Evolutionary conservation across 75 land plant genomes (phyloP).

Genomic region (Isoetes taiwanensis): DNA sequence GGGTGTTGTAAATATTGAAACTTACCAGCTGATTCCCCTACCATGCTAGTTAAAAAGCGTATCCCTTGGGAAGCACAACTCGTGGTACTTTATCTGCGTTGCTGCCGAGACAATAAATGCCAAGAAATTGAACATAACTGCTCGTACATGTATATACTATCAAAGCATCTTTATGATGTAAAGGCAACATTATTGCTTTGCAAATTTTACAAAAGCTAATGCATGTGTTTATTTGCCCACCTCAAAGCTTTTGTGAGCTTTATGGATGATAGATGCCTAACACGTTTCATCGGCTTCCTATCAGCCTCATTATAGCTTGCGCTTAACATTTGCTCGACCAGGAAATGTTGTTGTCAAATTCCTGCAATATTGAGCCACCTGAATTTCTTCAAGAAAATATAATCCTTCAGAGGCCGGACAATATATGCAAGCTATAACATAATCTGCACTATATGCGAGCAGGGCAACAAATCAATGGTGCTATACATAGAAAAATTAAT

Average conservation of each 20-base stretch:
- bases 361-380: not conserved
- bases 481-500: too few relatives aligned
- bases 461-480: not conserved
- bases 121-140: too few relatives aligned
- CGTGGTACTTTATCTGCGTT: conserved; percentile 68
- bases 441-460: not conserved
- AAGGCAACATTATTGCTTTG: too few relatives aligned
- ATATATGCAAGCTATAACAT: not conserved
- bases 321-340: not conserved
- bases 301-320: not conserved
- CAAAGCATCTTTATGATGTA: too few relatives aligned
- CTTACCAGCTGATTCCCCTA: too few relatives aligned
- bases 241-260: not conserved
- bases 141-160: too few relatives aligned
- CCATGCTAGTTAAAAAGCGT: conserved; percentile 50
- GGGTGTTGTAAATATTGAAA: too few relatives aligned
- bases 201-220: too few relatives aligned
- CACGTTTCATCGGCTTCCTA: not conserved
- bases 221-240: too few relatives aligned
- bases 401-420: not conserved
- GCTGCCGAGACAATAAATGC: too few relatives aligned
- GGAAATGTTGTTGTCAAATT: too few relatives aligned
- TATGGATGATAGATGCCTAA: not conserved
- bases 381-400: not conserved
- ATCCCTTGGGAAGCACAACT: conserved; percentile 70